Base-by-base conservation (phyloP, 192 early-diverging fungal species). In the Geranomyces michiganensis region DNA sequence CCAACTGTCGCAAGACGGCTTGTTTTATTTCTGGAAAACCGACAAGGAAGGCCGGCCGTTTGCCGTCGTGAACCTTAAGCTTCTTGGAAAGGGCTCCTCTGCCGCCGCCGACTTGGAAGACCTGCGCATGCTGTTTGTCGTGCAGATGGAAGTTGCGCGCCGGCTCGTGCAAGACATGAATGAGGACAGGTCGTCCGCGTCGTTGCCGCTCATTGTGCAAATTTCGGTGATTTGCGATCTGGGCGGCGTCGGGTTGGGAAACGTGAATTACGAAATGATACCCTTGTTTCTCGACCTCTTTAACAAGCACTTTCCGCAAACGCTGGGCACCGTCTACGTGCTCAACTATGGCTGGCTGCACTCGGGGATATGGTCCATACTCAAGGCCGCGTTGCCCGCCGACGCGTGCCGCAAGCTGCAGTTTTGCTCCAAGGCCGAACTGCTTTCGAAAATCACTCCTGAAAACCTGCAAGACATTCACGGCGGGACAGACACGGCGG, bases 291-390 rank as follows among this genome's bases (percentile, higher is more conserved):
- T 75, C 46, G 76, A 76, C 29, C 67, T 81, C 41, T 85, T 85
- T 51, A 26, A 62, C 7, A 62, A 61, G 9, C 83, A 85, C 21
- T 85, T 70, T 61, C 83, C 83, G 14, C 73, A 78, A 61, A 62
- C 82, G 0, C 63, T 85, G 32, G 83, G 83, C 21, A 76, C 76
- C 5, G 73, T 82, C 24, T 81, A 76, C 65, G 81, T 86, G 0
- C 75, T 86, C 59, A 86, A 86, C 70, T 86, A 84, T 58, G 84
- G 84, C 19, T 86, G 84, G 84, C 27, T 86, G 22, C 84, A 86
- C 68, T 63, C 81, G 12, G 84, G 84, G 1, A 76, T 86, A 1
- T 86, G 84, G 84, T 68, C 68, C 30, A 53, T 86, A 7, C 30
- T 85, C 21, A 79, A 79, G 65, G 32, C 75, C 12, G 67, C 68